Evolutionary conservation across 1,284 basidiomycete genomes (phyloP).

Genomic region (Blastosporella zonata): DNA sequence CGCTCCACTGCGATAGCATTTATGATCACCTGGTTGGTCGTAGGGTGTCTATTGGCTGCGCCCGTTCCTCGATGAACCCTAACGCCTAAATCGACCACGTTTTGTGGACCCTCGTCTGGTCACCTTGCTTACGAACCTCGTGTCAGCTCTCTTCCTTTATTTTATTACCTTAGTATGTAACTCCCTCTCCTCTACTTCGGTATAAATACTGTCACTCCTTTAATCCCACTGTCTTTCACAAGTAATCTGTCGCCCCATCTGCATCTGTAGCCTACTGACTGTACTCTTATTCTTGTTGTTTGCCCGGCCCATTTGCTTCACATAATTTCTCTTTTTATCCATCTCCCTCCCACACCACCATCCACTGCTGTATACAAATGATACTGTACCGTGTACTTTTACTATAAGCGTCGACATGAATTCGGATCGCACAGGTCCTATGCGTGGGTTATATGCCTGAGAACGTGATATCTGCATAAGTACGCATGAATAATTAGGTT

Average conservation of each 20-base stretch:
- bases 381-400: neutral
- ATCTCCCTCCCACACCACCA: neutral
- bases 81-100: too few relatives aligned
- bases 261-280: neutral
- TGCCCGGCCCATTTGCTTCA: neutral
- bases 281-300: neutral
- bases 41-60: conserved; percentile 34
- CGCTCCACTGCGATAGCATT: conserved; percentile 36
- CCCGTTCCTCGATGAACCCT: conserved; percentile 21
- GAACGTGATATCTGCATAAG: too few relatives aligned
- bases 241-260: conserved; percentile 1
- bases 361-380: neutral
- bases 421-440: too few relatives aligned
- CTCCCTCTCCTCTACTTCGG: neutral
- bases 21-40: conserved; percentile 33
- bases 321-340: neutral
- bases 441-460: too few relatives aligned
- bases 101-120: neutral
- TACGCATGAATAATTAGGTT: too few relatives aligned
- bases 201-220: neutral
- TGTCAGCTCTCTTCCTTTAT: too few relatives aligned
- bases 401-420: too few relatives aligned
- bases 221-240: conserved; percentile 5
- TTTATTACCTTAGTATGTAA: neutral
- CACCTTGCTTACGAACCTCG: neutral